These are phyloP conservation scores for Hysterangium stoloniferum DNA, from an alignment of 768 basidiomycete species.

Conservation along the genomic window DNA sequence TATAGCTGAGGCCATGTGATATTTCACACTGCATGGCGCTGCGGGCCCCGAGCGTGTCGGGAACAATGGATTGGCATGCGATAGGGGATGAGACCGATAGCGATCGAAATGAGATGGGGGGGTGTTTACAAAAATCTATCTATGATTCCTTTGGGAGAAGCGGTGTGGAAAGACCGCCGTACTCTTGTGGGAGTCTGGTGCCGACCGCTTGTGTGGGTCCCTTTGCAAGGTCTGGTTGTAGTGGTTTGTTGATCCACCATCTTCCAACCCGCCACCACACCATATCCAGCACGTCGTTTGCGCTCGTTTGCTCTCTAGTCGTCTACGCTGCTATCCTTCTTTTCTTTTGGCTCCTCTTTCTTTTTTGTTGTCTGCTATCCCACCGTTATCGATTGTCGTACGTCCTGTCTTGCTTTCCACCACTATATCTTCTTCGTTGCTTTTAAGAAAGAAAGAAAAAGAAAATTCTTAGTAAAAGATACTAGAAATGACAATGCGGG, in stretches of 20 bases:
- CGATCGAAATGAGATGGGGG: conserved; percentile 1
- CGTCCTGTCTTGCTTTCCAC: conserved; percentile 7
- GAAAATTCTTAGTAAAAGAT: too few relatives aligned
- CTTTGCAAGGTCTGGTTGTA: background rate
- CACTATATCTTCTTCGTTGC: background rate
- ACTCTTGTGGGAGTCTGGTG: background rate
- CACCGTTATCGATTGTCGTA: conserved; percentile 7
- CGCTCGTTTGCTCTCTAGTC: conserved; percentile 1
- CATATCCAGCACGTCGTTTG: background rate
- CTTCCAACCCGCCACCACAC: background rate
- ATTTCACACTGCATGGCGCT: too few relatives aligned
- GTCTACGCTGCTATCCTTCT: conserved; percentile 6
- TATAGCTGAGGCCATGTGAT: too few relatives aligned
- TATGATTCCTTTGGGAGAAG: background rate
- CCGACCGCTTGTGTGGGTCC: background rate
- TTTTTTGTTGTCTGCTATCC: conserved; percentile 11
- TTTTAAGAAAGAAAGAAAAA: conserved; percentile 1
- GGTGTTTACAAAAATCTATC: background rate
- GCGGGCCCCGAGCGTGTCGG: background rate
- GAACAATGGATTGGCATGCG: background rate
- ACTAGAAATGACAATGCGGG: background rate
- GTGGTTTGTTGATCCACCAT: background rate
- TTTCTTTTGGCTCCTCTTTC: conserved; percentile 4
- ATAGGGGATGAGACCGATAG: conserved; percentile 5
- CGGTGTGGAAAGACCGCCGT: background rate